phyloP scores from a whole-genome alignment of 345 rosid genomes.

The Draba incana region DNA sequence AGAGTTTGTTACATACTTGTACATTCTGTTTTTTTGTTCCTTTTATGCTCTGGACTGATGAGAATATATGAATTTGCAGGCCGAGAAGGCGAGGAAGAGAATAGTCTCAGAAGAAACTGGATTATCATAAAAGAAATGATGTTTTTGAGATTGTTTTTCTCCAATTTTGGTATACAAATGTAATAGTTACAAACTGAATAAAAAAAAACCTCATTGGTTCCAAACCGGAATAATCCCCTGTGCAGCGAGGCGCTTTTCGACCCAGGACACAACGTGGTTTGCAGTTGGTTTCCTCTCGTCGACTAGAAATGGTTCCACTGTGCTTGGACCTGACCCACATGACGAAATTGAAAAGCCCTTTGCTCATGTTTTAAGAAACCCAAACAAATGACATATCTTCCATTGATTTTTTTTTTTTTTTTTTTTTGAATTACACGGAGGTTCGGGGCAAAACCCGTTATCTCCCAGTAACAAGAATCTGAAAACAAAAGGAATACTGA shows the following conservation, averaged over 20 bases:
- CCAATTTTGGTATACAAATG: slow-evolving; percentile 17
- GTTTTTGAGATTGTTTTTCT: neutral
- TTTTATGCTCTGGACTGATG: neutral
- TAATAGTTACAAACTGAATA: slow-evolving; percentile 14
- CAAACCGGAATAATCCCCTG: slow-evolving; percentile 93
- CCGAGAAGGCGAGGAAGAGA: slow-evolving; percentile 37
- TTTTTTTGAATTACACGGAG: no score
- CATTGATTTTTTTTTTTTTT: neutral
- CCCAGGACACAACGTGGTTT: slow-evolving; percentile 82
- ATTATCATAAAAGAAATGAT: neutral
- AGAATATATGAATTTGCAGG: slow-evolving; percentile 20
- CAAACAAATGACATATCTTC: neutral
- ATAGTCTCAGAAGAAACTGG: slow-evolving; percentile 18
- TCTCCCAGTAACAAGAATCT: neutral
- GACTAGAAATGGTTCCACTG: slow-evolving; percentile 89
- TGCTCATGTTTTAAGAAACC: slow-evolving; percentile 53
- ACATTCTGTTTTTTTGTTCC: neutral
- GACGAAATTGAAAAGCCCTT: slow-evolving; percentile 88
- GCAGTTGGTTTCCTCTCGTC: slow-evolving; percentile 91
- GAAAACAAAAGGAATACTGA: neutral
- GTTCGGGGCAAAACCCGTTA: no score
- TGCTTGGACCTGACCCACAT: slow-evolving; percentile 72
- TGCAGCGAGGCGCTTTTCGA: slow-evolving; percentile 91
- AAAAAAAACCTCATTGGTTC: slow-evolving; percentile 45
- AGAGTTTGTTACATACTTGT: neutral